These are phyloP conservation scores for Linum lewisii DNA, from an alignment of 345 rosid genomes.

Conservation along the genomic window DNA sequence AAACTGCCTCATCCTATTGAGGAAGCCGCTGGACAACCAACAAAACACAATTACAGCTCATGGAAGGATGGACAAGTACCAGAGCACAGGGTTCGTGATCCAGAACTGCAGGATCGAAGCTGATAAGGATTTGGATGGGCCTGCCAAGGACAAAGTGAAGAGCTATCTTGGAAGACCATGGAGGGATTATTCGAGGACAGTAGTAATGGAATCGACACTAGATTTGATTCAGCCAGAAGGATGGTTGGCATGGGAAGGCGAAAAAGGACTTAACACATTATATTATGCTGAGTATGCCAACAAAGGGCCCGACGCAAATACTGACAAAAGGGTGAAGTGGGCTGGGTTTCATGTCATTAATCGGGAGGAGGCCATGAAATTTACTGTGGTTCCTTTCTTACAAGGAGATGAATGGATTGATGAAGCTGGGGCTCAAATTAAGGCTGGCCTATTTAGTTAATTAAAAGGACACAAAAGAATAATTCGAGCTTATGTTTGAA, in stretches of 20 bases:
- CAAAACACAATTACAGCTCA: conserved; percentile 59
- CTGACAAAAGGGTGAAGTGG: conserved; percentile 60
- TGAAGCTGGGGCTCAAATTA: background rate
- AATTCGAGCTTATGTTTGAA: too few species aligned
- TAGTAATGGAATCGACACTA: conserved; percentile 64
- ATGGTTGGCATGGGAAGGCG: conserved; percentile 52
- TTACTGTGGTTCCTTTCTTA: conserved; percentile 49
- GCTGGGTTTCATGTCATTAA: conserved; percentile 42
- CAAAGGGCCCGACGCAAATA: conserved; percentile 42
- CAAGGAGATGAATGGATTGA: conserved; percentile 23
- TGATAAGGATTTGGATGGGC: conserved; percentile 28
- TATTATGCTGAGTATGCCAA: conserved; percentile 65
- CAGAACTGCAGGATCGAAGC: conserved; percentile 55
- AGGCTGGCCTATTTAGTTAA: background rate
- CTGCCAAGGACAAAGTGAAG: conserved; percentile 26
- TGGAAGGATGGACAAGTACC: conserved; percentile 45
- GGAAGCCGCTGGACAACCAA: conserved; percentile 50
- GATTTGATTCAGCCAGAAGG: conserved; percentile 70
- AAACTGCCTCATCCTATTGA: conserved; percentile 46
- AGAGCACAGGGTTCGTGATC: conserved; percentile 67
- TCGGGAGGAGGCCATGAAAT: conserved; percentile 42
- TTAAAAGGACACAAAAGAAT: background rate
- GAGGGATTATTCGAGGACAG: conserved; percentile 55
- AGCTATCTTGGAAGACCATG: conserved; percentile 80
- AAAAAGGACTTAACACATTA: conserved; percentile 40